phyloP scores from a whole-genome alignment of 208 protist species.

The Trichomonas gallinae region DNA sequence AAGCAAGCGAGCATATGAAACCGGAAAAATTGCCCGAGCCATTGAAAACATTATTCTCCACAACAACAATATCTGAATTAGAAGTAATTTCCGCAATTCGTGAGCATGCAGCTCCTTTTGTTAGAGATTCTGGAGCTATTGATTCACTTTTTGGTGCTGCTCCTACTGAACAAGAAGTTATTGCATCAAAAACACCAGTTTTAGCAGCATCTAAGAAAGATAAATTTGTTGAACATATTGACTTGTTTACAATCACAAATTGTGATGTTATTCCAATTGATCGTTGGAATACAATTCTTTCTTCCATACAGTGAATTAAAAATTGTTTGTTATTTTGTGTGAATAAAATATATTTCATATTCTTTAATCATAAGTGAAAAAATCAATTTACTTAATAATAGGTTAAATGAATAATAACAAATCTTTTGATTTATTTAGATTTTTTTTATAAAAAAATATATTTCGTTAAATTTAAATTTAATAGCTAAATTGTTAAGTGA shows the following conservation, averaged over 20 bases:
- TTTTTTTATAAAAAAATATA: no score
- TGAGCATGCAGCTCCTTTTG: neutral
- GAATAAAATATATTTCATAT: no score
- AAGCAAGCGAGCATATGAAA: neutral
- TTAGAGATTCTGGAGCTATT: neutral
- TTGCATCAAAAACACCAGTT: neutral
- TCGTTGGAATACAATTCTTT: neutral
- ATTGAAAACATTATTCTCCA: neutral
- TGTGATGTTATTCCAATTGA: neutral
- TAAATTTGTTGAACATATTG: neutral
- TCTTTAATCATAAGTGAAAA: no score
- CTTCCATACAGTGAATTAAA: neutral
- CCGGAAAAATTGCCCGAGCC: neutral
- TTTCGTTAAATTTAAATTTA: no score
- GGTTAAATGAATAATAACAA: no score
- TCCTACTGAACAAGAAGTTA: neutral
- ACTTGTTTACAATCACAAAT: neutral
- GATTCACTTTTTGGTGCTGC: neutral
- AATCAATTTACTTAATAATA: no score
- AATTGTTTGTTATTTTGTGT: no score
- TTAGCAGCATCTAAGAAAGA: neutral
- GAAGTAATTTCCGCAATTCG: neutral
- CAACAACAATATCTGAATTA: neutral
- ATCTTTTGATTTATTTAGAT: no score
- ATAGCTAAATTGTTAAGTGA: no score